Conservation (phyloP, 148 eudicot species). For the Rhododendron vialii region DNA sequence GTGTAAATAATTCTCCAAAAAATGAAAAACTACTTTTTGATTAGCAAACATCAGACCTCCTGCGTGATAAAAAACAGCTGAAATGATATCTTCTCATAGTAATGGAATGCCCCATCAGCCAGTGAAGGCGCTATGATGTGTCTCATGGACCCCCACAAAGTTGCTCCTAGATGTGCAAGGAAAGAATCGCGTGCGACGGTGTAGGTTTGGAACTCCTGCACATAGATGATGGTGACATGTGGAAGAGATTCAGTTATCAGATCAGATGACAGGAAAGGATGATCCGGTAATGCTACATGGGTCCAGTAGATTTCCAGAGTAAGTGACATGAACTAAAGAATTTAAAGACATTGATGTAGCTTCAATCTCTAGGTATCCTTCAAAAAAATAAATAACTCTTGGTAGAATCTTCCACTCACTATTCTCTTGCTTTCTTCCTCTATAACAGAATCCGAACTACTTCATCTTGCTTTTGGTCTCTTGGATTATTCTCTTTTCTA, state of each 20-base stretch:
- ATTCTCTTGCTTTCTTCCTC: background rate
- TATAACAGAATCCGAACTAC: background rate
- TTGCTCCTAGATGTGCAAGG: constrained; percentile 89
- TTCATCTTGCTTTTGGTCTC: background rate
- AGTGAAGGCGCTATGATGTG: constrained; percentile 85
- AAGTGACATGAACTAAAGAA: background rate
- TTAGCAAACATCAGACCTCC: constrained; percentile 48
- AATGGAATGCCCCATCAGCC: constrained; percentile 90
- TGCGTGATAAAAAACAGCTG: constrained; percentile 85
- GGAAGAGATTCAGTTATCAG: constrained; percentile 6
- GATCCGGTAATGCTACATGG: background rate
- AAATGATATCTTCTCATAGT: constrained; percentile 87
- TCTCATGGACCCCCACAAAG: constrained; percentile 93
- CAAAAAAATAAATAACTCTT: background rate
- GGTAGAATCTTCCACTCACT: background rate
- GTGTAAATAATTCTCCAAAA: constrained; percentile 3
- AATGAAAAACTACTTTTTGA: background rate
- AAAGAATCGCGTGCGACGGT: constrained; percentile 95
- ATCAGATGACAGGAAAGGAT: constrained; percentile 2
- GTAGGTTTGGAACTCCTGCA: constrained; percentile 80
- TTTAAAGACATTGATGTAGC: background rate
- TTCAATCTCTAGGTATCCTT: background rate
- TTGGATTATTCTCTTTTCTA: background rate
- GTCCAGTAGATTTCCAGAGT: background rate
- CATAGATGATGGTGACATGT: constrained; percentile 7